Conservation (phyloP, 2,329 filamentous ascomycete species). For the Aspergillus sp. region DNA sequence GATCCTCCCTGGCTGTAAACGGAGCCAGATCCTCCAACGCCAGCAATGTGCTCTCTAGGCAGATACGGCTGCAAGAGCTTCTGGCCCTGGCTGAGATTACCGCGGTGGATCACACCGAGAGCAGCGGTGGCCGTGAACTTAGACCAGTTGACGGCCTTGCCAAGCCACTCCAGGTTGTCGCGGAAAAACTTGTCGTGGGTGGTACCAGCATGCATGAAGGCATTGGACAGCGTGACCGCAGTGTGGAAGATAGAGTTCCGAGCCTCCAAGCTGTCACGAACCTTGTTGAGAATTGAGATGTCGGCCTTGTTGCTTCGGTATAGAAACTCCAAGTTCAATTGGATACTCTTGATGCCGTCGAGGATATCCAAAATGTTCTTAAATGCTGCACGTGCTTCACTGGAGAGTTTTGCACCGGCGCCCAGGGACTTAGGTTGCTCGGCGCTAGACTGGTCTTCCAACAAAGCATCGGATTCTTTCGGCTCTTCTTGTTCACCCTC, state of each 20-base stretch:
- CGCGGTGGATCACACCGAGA: constrained; percentile 91
- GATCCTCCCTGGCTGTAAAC: constrained; percentile 95
- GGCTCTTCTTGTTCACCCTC: constrained; percentile 47
- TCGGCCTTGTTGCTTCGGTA: constrained; percentile 95
- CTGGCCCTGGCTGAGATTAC: constrained; percentile 87
- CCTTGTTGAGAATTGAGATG: constrained; percentile 87
- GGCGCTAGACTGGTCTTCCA: constrained; percentile 46
- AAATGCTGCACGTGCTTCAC: constrained; percentile 52
- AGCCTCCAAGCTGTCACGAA: constrained; percentile 90
- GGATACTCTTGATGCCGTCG: constrained; percentile 87
- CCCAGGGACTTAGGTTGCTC: constrained; percentile 32
- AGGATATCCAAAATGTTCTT: constrained; percentile 60
- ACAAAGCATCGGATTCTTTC: constrained; percentile 55
- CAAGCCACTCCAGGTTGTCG: constrained; percentile 95
- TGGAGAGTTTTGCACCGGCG: constrained; percentile 38
- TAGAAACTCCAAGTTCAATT: constrained; percentile 91
- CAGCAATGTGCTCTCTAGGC: constrained; percentile 60
- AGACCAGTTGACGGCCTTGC: constrained; percentile 98
- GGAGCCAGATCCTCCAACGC: constrained; percentile 71
- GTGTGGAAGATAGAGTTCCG: constrained; percentile 98
- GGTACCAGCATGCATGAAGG: constrained; percentile 98
- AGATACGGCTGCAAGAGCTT: constrained; percentile 94
- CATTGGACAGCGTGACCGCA: constrained; percentile 93
- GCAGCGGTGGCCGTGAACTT: constrained; percentile 98
- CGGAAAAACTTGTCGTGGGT: constrained; percentile 98